Base-by-base conservation (phyloP, 768 basidiomycete species). In the Lentinula sp. region DNA sequence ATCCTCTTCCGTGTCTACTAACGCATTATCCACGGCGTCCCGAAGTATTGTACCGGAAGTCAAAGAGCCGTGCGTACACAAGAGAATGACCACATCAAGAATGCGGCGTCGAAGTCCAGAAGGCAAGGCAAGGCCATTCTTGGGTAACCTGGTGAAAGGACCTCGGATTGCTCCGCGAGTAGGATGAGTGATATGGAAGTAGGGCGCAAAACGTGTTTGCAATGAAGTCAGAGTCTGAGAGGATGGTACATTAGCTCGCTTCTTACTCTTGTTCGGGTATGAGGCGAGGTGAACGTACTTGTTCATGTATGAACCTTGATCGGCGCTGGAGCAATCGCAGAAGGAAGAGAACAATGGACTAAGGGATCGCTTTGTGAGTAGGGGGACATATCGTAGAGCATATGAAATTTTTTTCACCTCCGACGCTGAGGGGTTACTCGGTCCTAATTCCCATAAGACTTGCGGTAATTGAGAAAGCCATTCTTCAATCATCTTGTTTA, bases 391-490 rank as follows among this genome's bases (percentile, higher is more conserved):
- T 43, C 23, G 23, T 13, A 10, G 15, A 13, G 16, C 4, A 28
- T 6, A n/a, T n/a, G 10, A 28, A 37, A 13, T 52, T 61, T 9
- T 46, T 77, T 28, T 64, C 55, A 90, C 93, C 81, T 91, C 85
- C 0, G 87, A 86, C 4, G 80, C 74, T 1, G 71, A 65, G 16
- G 80, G 69, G 68, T 91, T 83, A 57, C 72, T 81, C 9, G 71
- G 72, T 3, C 88, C 88, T 9, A 89, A 71, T 70, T 98, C 95
- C 95, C 95, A 98, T 4, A 98, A 75, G 5, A 80, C 79, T 71
- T 84, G 88, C 0, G 95, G 93, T 48, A 97, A 79, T 64, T 89
- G 84, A 31, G 80, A 70, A 16, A 93, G 64, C 93, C 95, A 97
- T 21, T 80, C 80, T 55, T 78, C 73, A 42, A 88, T 71, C 56